Evolutionary conservation across 2,329 filamentous ascomycete genomes (phyloP), one percentile per base, ranked within the genome.

Genomic region (Chrysoporthe austroafricana): DNA sequence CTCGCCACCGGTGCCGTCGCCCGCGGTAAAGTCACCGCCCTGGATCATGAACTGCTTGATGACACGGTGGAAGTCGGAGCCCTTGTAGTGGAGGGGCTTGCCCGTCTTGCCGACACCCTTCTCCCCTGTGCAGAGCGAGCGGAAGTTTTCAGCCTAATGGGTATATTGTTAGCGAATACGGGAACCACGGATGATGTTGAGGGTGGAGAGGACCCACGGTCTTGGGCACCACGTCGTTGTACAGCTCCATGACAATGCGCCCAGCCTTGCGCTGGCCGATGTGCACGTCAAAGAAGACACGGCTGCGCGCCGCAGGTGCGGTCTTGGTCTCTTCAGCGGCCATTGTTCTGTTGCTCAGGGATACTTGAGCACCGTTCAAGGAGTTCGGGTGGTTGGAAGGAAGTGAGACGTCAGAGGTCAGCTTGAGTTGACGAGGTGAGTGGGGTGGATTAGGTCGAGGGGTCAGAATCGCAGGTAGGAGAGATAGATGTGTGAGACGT

Each of bases 1-100:
- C 83, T 98, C 96, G 76, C 95, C 95, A 72, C 95, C 95, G 36
- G 95, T 98, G 72, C 95, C 96, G 78, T 98, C 95, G 78, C 93
- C 93, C 66, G 88, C 90, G 61, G 95, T 99, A 79, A 99, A 99
- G 80, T 98, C 96, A 80, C 96, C 95, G 77, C 96, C 94, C 83
- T 97, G 92, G 76, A 97, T 96, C 95, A 99, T 98, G 82, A 99
- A 99, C 75, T 92, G 88, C 85, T 97, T 97, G 84, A 99, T 99
- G 72, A 99, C 92, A 63, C 95, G 92, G 84, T 99, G 95, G 85
- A 99, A 98, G 74, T 83, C 84, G 70, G 92, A 96, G 73, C 93
- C 91, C 85, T 97, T 97, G 88, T 93, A 99, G 84, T 93, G 91
- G 64, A 99, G 86, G 58, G 91, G 91, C 82, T 94, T 94, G 78